A percentile compares a stretch with the other conserved stretches of the same genome.
phyloP scores from a whole-genome alignment of 2,329 filamentous ascomycete species.

The Claviceps quebecensis region DNA sequence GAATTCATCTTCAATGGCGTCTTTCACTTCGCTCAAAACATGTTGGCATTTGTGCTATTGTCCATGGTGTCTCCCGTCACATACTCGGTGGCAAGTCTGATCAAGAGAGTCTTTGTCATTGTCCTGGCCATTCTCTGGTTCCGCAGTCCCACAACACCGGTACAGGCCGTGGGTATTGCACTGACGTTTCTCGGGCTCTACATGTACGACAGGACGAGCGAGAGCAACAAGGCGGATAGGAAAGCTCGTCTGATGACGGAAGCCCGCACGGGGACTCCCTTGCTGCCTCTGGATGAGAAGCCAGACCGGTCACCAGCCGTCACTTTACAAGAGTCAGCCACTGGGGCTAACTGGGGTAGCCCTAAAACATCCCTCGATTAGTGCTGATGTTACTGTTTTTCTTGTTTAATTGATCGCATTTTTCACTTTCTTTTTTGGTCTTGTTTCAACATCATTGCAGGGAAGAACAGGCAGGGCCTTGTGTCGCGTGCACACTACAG shows the following conservation, averaged over 20 bases:
- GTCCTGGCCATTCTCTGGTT: slow-evolving; percentile 94
- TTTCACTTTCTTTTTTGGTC: background rate
- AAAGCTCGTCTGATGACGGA: slow-evolving; percentile 53
- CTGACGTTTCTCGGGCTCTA: slow-evolving; percentile 89
- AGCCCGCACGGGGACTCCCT: slow-evolving; percentile 22
- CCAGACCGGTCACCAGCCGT: slow-evolving; percentile 1
- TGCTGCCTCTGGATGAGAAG: slow-evolving; percentile 52
- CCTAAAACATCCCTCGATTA: slow-evolving; percentile 44
- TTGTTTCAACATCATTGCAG: background rate
- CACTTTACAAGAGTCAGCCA: slow-evolving; percentile 6
- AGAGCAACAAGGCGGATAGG: slow-evolving; percentile 76
- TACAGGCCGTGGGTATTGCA: slow-evolving; percentile 73
- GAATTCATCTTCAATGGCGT: slow-evolving; percentile 96
- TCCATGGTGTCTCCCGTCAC: slow-evolving; percentile 93
- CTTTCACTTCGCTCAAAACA: slow-evolving; percentile 93
- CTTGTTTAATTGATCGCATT: background rate
- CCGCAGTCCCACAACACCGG: slow-evolving; percentile 66
- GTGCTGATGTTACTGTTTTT: background rate
- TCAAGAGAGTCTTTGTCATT: slow-evolving; percentile 96
- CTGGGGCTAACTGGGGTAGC: slow-evolving; percentile 20
- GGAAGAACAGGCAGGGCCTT: too few species aligned
- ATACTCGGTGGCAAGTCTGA: slow-evolving; percentile 88
- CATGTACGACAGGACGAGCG: slow-evolving; percentile 84
- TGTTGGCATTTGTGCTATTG: slow-evolving; percentile 81
- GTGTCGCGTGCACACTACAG: too few species aligned